phyloP scores from a whole-genome alignment of 2,329 filamentous ascomycete species.

The Verticillium nubilum region DNA sequence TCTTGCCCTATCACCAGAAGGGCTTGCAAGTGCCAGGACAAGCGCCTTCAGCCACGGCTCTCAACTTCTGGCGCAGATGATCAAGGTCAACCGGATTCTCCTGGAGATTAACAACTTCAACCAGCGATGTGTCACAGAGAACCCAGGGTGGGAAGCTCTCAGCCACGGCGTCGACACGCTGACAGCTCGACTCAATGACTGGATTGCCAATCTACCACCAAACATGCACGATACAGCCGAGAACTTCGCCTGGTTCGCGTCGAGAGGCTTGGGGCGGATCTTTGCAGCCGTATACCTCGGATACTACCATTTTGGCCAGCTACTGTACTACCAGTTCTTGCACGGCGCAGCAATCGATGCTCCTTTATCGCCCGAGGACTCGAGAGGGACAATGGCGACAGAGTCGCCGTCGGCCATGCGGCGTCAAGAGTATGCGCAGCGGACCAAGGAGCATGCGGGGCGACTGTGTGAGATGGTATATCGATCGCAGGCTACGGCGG shows the following conservation, averaged over 20 bases:
- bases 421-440: conserved; percentile 27
- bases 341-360: conserved; percentile 14
- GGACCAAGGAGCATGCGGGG: conserved; percentile 32
- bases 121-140: conserved; percentile 20
- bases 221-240: conserved; percentile 29
- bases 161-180: conserved; percentile 21
- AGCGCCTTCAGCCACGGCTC: conserved; percentile 9
- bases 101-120: conserved; percentile 34
- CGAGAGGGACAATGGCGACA: background rate
- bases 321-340: conserved; percentile 42
- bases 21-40: background rate
- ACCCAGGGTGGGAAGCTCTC: conserved; percentile 21
- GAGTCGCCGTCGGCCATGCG: conserved; percentile 6
- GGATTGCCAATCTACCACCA: conserved; percentile 26
- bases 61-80: conserved; percentile 23
- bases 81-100: conserved; percentile 25
- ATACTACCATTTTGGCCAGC: conserved; percentile 38
- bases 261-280: conserved; percentile 31
- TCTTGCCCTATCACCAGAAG: conserved; percentile 11
- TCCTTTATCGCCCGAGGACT: background rate
- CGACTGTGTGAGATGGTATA: conserved; percentile 35
- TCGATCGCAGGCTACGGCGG: conserved; percentile 24
- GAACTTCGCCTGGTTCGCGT: conserved; percentile 29
- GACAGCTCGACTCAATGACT: conserved; percentile 24
- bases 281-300: conserved; percentile 40